Evolutionary conservation across 2,329 filamentous ascomycete genomes (phyloP).

Genomic region (Tolypocladium album): DNA sequence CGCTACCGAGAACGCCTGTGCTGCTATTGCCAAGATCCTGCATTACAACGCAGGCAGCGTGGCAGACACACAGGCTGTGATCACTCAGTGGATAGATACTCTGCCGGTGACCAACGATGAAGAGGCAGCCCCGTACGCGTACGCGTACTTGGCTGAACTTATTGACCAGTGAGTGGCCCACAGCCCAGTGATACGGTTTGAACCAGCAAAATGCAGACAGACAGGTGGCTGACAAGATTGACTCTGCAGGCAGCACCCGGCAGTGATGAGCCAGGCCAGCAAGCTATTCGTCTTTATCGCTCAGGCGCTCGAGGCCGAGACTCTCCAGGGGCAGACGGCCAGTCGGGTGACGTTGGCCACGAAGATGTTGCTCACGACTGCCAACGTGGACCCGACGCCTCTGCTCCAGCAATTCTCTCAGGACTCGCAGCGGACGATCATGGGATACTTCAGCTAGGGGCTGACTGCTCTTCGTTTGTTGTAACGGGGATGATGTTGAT

Average conservation of each 20-base stretch:
- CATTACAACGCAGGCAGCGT: conserved; percentile 79
- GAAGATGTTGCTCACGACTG: conserved; percentile 64
- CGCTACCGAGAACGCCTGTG: conserved; percentile 94
- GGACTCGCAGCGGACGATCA: conserved; percentile 71
- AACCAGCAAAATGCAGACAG: background rate
- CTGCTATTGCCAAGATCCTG: conserved; percentile 92
- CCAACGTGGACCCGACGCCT: conserved; percentile 65
- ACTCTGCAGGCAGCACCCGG: conserved; percentile 66
- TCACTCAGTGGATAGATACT: conserved; percentile 81
- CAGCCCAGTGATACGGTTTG: background rate
- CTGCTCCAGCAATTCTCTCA: conserved; percentile 65
- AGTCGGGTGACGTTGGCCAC: conserved; percentile 65
- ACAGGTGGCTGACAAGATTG: conserved; percentile 14
- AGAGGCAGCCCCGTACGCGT: conserved; percentile 92
- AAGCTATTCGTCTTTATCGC: conserved; percentile 80
- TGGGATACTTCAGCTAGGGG: conserved; percentile 61
- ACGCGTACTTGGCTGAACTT: conserved; percentile 80
- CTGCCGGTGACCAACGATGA: conserved; percentile 91
- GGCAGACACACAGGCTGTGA: conserved; percentile 62
- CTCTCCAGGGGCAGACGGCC: conserved; percentile 75
- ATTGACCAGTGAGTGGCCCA: conserved; percentile 75
- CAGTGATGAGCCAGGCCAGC: conserved; percentile 63
- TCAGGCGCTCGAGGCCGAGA: conserved; percentile 83
- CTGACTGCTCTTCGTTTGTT: background rate
- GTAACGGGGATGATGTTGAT: background rate